Evolutionary conservation across 1,284 basidiomycete genomes (phyloP).

Genomic region (Salmacisia buchloeana): DNA sequence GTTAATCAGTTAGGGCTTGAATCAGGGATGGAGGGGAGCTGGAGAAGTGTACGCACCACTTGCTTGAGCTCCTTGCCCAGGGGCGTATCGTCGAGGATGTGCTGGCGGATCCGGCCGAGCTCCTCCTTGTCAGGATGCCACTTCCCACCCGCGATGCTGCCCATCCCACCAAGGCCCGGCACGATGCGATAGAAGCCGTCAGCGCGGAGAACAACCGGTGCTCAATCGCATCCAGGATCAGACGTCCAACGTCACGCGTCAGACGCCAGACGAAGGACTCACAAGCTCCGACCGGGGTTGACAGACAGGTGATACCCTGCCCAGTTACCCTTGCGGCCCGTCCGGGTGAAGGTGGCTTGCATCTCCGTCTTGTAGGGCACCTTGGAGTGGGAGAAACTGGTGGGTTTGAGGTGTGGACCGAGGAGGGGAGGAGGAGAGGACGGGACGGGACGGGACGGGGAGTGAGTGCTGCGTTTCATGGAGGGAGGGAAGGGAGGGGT

Average conservation of each 20-base stretch:
- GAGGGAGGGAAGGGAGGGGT: background rate
- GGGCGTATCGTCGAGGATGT: constrained; percentile 6
- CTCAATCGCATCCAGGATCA: no score
- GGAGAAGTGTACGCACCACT: background rate
- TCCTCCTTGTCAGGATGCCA: constrained; percentile 7
- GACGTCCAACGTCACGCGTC: no score
- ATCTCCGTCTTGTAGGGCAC: constrained; percentile 10
- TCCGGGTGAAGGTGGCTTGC: constrained; percentile 8
- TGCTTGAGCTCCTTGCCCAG: constrained; percentile 7
- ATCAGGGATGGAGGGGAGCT: background rate
- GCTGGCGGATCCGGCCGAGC: constrained; percentile 5
- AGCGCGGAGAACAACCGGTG: no score
- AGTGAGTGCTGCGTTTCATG: no score
- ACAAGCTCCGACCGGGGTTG: background rate
- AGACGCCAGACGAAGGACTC: background rate
- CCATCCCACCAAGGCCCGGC: no score
- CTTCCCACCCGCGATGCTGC: constrained; percentile 6
- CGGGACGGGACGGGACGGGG: no score
- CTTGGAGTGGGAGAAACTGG: constrained; percentile 8
- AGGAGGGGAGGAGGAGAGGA: no score
- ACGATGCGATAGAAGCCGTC: no score
- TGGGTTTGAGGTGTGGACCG: background rate
- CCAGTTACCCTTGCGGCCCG: constrained; percentile 8
- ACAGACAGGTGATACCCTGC: constrained; percentile 7
- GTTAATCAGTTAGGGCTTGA: background rate